Conservation (phyloP, 805 yeast genomes). For the Torulaspora microellipsoides region DNA sequence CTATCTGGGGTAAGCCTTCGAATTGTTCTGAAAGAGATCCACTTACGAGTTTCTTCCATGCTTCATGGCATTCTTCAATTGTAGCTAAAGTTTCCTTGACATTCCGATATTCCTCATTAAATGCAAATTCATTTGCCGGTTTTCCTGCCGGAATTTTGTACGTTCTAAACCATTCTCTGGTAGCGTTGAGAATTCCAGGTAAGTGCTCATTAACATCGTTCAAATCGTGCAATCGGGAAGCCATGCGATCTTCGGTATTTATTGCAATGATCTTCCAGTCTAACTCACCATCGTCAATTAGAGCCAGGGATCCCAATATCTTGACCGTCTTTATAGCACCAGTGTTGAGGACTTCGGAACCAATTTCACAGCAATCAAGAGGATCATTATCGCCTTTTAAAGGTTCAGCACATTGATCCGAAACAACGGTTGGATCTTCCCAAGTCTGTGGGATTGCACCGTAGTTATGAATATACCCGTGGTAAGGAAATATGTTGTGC, state of each 20-base stretch:
- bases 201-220: constrained; percentile 61
- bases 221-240: constrained; percentile 54
- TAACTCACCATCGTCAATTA: constrained; percentile 90
- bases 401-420: constrained; percentile 35
- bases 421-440: constrained; percentile 80
- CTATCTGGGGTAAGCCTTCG: constrained; percentile 33
- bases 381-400: constrained; percentile 91
- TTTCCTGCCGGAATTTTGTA: constrained; percentile 83
- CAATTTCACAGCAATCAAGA: constrained; percentile 88
- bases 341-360: constrained; percentile 49
- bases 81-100: constrained; percentile 54
- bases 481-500: constrained; percentile 73
- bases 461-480: constrained; percentile 82
- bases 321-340: constrained; percentile 68
- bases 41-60: constrained; percentile 59
- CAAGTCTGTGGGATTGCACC: constrained; percentile 93
- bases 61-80: constrained; percentile 57
- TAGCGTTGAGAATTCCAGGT: constrained; percentile 67
- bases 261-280: constrained; percentile 90
- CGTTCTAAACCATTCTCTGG: constrained; percentile 75
- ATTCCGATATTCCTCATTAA: constrained; percentile 61
- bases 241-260: constrained; percentile 61
- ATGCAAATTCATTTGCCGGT: constrained; percentile 69
- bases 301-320: constrained; percentile 70
- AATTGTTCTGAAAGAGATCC: constrained; percentile 38